Evolutionary conservation across 2,329 filamentous ascomycete genomes (phyloP).

Genomic region (Emergomyces orientalis): DNA sequence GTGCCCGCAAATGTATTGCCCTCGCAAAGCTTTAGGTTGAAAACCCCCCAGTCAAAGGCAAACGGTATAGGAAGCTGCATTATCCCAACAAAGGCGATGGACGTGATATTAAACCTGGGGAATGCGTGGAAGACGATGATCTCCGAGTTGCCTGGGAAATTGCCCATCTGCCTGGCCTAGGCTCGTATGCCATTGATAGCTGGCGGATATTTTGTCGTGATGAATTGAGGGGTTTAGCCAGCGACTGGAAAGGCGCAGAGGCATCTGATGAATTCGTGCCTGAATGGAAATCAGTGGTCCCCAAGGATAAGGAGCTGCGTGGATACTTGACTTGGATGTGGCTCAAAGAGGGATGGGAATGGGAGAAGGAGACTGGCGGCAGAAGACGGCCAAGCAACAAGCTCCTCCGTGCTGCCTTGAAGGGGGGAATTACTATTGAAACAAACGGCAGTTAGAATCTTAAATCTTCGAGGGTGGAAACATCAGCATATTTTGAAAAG

Average conservation of each 20-base stretch:
- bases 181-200: conserved; percentile 75
- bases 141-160: conserved; percentile 65
- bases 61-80: conserved; percentile 48
- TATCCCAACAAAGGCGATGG: conserved; percentile 46
- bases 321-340: conserved; percentile 86
- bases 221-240: conserved; percentile 55
- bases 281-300: conserved; percentile 82
- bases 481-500: conserved; percentile 5
- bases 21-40: conserved; percentile 62
- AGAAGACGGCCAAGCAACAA: conserved; percentile 33
- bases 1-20: conserved; percentile 58
- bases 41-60: conserved; percentile 51
- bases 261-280: conserved; percentile 53
- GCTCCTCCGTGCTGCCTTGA: conserved; percentile 30
- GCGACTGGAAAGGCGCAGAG: conserved; percentile 55
- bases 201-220: conserved; percentile 94
- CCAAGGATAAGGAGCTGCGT: conserved; percentile 78
- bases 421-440: conserved; percentile 36
- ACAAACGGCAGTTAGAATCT: conserved; percentile 33
- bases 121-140: conserved; percentile 41
- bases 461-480: conserved; percentile 26
- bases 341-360: conserved; percentile 75
- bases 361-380: conserved; percentile 62
- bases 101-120: conserved; percentile 39
- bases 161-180: conserved; percentile 67